A percentile compares a stretch with the other conserved stretches of the same genome.
These are phyloP conservation scores for Fraxinus excelsior DNA, from an alignment of 257 asterid genomes.

Conservation along the genomic window DNA sequence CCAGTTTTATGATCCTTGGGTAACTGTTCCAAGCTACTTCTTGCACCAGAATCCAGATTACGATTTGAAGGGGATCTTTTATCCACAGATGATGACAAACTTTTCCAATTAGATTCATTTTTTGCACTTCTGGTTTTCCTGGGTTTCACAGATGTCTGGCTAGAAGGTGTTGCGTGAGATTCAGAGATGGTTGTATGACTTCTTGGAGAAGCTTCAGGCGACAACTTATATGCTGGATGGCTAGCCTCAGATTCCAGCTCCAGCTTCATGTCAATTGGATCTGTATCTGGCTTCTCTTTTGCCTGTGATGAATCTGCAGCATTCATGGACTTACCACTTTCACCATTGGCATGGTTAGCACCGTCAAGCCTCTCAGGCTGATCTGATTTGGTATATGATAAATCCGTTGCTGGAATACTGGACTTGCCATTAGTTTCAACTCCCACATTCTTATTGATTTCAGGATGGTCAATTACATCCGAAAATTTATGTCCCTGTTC, in stretches of 20 bases:
- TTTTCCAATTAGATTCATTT: slow-evolving; percentile 49
- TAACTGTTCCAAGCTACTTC: slow-evolving; percentile 58
- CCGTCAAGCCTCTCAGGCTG: slow-evolving; percentile 37
- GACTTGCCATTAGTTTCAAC: slow-evolving; percentile 44
- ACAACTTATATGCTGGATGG: slow-evolving; percentile 35
- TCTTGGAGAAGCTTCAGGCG: slow-evolving; percentile 72
- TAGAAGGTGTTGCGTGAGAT: slow-evolving; percentile 79
- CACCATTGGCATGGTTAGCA: slow-evolving; percentile 27
- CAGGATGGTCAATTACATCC: slow-evolving; percentile 14
- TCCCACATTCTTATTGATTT: slow-evolving; percentile 31
- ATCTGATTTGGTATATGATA: slow-evolving; percentile 31
- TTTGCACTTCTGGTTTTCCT: slow-evolving; percentile 62
- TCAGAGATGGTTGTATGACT: slow-evolving; percentile 64
- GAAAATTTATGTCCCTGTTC: slow-evolving; percentile 44
- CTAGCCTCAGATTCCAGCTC: slow-evolving; percentile 36
- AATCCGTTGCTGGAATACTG: slow-evolving; percentile 35
- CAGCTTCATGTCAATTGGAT: slow-evolving; percentile 33
- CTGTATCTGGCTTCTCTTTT: slow-evolving; percentile 48
- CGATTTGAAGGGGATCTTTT: slow-evolving; percentile 44
- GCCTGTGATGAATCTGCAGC: slow-evolving; percentile 31
- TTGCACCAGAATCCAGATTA: slow-evolving; percentile 52
- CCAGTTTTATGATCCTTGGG: slow-evolving; percentile 58
- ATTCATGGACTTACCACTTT: slow-evolving; percentile 29
- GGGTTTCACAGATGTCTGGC: slow-evolving; percentile 57
- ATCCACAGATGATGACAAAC: slow-evolving; percentile 31